Evolutionary conservation across 2,329 filamentous ascomycete genomes (phyloP).

Genomic region (Raffaelea albimanens): DNA sequence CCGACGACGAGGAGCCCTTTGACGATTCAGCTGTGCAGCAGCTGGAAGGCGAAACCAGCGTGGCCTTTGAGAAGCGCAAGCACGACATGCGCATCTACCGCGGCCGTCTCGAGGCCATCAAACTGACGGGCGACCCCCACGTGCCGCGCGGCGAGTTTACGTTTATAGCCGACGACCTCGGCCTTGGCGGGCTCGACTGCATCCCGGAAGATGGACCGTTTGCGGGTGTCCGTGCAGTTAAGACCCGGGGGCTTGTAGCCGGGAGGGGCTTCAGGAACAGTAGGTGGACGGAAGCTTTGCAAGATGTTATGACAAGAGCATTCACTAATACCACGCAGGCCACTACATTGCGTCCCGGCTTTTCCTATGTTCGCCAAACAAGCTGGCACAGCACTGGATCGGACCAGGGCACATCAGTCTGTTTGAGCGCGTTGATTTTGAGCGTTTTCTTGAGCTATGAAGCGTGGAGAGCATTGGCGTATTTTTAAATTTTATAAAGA

Average conservation of each 20-base stretch:
- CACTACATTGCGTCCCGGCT: slow-evolving; percentile 65
- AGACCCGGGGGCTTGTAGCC: slow-evolving; percentile 69
- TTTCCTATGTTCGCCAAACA: slow-evolving; percentile 67
- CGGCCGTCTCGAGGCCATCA: slow-evolving; percentile 72
- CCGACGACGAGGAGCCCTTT: slow-evolving; percentile 28
- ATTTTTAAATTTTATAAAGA: neutral
- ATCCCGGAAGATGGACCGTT: slow-evolving; percentile 60
- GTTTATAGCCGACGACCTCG: slow-evolving; percentile 72
- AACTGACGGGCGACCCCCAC: slow-evolving; percentile 85
- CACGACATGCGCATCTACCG: slow-evolving; percentile 42
- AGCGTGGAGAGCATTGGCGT: too few species aligned
- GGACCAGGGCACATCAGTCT: slow-evolving; percentile 50
- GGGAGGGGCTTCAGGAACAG: slow-evolving; percentile 60
- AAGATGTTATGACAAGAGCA: too few species aligned
- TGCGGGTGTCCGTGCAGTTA: slow-evolving; percentile 63
- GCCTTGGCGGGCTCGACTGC: slow-evolving; percentile 52
- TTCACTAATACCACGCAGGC: too few species aligned
- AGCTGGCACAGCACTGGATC: slow-evolving; percentile 76
- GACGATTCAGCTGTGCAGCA: slow-evolving; percentile 32
- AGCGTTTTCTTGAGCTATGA: slow-evolving; percentile 27
- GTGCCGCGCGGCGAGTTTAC: slow-evolving; percentile 79
- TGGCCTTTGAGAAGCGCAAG: slow-evolving; percentile 35
- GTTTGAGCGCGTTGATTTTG: slow-evolving; percentile 51
- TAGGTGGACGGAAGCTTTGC: slow-evolving; percentile 38
- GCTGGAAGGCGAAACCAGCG: slow-evolving; percentile 30